These are phyloP conservation scores for Protomyces lactucae-debilis DNA, from an alignment of 1,139 yeast genomes.

Conservation along the genomic window DNA sequence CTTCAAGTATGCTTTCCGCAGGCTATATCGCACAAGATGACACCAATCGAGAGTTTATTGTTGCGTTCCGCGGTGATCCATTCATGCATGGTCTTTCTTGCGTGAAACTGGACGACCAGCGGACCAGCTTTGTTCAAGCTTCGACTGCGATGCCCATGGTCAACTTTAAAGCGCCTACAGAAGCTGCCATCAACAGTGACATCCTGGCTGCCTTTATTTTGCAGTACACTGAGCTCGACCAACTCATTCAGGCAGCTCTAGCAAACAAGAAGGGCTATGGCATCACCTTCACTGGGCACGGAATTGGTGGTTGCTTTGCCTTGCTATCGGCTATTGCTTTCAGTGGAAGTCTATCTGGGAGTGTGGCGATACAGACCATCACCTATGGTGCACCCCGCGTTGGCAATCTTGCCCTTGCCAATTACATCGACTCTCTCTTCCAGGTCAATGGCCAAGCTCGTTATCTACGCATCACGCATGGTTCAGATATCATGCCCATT, in stretches of 20 bases:
- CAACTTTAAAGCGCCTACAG: slow-evolving; percentile 2
- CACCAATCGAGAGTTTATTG: slow-evolving; percentile 4
- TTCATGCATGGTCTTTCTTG: slow-evolving; percentile 2
- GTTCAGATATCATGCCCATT: slow-evolving; percentile 6
- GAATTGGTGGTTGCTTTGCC: slow-evolving; percentile 16
- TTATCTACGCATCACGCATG: slow-evolving; percentile 13
- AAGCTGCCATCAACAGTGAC: slow-evolving; percentile 5
- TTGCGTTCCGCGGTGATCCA: slow-evolving; percentile 17
- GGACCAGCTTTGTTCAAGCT: slow-evolving; percentile 1
- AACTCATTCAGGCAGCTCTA: background rate
- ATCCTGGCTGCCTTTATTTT: background rate
- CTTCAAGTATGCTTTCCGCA: background rate
- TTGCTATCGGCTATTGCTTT: slow-evolving; percentile 3
- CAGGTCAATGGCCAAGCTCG: background rate
- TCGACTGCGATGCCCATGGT: slow-evolving; percentile 2
- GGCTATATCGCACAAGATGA: slow-evolving; percentile 18
- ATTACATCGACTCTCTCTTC: slow-evolving; percentile 3
- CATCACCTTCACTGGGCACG: slow-evolving; percentile 21
- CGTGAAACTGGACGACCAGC: background rate
- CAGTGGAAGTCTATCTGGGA: background rate
- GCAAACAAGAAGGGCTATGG: slow-evolving; percentile 6
- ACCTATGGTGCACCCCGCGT: slow-evolving; percentile 15
- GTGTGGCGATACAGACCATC: slow-evolving; percentile 9
- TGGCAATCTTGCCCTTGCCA: slow-evolving; percentile 8
- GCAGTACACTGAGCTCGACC: background rate